These are phyloP conservation scores for Avicennia marina DNA, from an alignment of 257 asterid genomes.

Conservation along the genomic window DNA sequence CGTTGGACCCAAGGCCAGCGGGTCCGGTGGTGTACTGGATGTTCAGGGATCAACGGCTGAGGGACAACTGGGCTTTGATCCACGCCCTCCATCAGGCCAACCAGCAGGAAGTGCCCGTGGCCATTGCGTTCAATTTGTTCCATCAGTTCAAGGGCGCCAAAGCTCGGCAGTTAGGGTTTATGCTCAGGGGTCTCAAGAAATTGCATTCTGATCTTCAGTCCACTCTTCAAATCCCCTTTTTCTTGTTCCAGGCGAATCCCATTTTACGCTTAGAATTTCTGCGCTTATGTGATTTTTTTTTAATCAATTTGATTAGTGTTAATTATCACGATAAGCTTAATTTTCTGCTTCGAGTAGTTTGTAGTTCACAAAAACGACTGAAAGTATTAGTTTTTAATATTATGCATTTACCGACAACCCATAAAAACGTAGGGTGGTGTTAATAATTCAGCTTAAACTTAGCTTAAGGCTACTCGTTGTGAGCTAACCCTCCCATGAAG, in stretches of 20 bases:
- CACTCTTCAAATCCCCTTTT: constrained; percentile 53
- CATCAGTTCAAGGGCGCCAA: constrained; percentile 86
- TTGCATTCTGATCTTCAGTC: constrained; percentile 44
- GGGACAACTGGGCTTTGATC: constrained; percentile 95
- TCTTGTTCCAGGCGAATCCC: constrained; percentile 63
- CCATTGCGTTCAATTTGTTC: constrained; percentile 79
- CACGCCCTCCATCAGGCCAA: constrained; percentile 91
- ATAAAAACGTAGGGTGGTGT: neutral
- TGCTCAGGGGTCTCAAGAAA: constrained; percentile 80
- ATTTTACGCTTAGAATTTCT: neutral
- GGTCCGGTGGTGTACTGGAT: constrained; percentile 99
- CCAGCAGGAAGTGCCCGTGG: constrained; percentile 60
- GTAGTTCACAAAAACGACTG: neutral
- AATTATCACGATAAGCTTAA: too few species aligned
- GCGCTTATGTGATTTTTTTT: neutral
- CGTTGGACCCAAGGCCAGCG: constrained; percentile 18
- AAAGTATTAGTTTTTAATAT: neutral
- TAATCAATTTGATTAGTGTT: too few species aligned
- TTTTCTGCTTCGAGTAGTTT: too few species aligned
- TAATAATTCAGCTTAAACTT: neutral
- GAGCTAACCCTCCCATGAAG: too few species aligned
- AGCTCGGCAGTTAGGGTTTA: constrained; percentile 92
- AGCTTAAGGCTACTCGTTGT: too few species aligned
- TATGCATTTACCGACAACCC: neutral
- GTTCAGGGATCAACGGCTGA: constrained; percentile 94